phyloP scores from a whole-genome alignment of 2,329 filamentous ascomycete species.

The Pezicula radicicola region DNA sequence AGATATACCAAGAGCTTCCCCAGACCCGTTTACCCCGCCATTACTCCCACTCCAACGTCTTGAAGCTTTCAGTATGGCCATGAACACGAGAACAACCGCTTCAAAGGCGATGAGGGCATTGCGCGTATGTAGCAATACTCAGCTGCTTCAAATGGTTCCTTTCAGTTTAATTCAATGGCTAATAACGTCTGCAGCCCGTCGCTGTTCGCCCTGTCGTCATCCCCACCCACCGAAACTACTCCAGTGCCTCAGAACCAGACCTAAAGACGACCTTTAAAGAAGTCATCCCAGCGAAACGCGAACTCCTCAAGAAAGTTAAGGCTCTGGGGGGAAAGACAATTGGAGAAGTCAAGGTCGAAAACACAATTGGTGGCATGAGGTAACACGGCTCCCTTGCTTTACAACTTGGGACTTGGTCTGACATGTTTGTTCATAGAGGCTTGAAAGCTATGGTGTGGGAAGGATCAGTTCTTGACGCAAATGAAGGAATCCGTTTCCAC shows the following conservation, averaged over 20 bases:
- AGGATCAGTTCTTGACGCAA: conserved; percentile 91
- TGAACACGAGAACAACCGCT: conserved; percentile 59
- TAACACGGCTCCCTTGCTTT: conserved; percentile 22
- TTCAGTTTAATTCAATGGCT: conserved; percentile 2
- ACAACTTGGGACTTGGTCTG: conserved; percentile 7
- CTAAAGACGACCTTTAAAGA: conserved; percentile 84
- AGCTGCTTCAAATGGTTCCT: conserved; percentile 9
- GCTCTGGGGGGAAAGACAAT: conserved; percentile 77
- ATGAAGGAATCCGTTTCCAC: conserved; percentile 98
- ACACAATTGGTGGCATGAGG: conserved; percentile 94
- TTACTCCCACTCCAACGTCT: conserved; percentile 11
- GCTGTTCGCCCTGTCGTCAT: conserved; percentile 28
- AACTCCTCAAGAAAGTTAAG: conserved; percentile 93
- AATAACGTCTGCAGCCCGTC: conserved; percentile 20
- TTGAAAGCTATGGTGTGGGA: conserved; percentile 99
- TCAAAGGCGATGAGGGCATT: conserved; percentile 61
- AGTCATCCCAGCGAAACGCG: conserved; percentile 87
- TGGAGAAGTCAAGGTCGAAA: conserved; percentile 91
- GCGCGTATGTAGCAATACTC: conserved; percentile 47
- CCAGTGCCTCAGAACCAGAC: conserved; percentile 76
- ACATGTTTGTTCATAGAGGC: conserved; percentile 46
- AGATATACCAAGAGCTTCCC: neutral
- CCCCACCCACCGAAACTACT: conserved; percentile 55
- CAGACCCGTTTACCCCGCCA: conserved; percentile 1
- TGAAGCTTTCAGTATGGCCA: conserved; percentile 48